Base-by-base conservation (phyloP, 345 rosid species). In the Populus euphratica region DNA sequence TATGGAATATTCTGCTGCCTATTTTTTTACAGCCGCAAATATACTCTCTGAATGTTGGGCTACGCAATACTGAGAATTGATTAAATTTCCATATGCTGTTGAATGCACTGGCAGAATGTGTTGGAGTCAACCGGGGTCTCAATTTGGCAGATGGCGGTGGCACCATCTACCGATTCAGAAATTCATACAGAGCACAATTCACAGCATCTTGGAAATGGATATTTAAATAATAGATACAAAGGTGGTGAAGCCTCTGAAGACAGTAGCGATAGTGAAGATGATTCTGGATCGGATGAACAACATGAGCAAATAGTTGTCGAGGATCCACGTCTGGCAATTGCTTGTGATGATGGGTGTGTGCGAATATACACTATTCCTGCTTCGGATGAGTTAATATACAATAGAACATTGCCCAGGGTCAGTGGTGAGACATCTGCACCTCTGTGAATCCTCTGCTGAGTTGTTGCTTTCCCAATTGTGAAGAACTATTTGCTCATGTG, bases 101-200 rank as follows among this genome's bases (percentile, higher is more conserved):
- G 52, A 69, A 67, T 78, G 54, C 66, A 6, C 41, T 16, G 79
- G 85, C 90, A 95, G 98, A 85, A 81, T 86, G 91, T 89, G 61
- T 84, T 95, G 25, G 90, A 93, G 78, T 86, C 96, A 10, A 92
- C 84, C 82, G 98, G 91, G 69, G 81, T 82, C 72, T 88, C 99
- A 68, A 92, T 95, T 81, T 95, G 99, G 98, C 98, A 93, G 85
- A 91, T 93, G 92, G 93, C 98, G 41, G 83, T 91, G 70, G 86
- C 92, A 52, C 96, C 96, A 0, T 36, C 54, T 56, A 70, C 61
- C 76, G 59, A 77, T 59, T 36, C 56, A 16, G 77, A 47, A 21
- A 12, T 35, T 68, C 41, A 75, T 66, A 33, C 85, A 70, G 90
- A 81, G 82, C 72, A 63, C 49, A 80, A 79, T 54, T 35, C 86